Conservation (phyloP, 2,329 filamentous ascomycete species). For the Verruconis gallopava region DNA sequence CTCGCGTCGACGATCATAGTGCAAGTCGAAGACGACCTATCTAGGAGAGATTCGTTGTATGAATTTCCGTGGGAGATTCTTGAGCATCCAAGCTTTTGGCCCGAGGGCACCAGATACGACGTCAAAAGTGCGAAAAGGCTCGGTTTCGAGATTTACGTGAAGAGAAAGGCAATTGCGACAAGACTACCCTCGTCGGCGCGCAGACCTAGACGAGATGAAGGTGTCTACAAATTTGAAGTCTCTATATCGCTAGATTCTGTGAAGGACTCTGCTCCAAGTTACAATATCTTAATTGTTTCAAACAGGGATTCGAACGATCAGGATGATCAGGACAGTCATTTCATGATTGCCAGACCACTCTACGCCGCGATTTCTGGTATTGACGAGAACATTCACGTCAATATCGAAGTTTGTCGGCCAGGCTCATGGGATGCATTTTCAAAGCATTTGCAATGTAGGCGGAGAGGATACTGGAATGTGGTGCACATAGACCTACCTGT, state of each 20-base stretch:
- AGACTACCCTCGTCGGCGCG: neutral
- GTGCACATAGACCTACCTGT: neutral
- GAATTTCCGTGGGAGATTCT: neutral
- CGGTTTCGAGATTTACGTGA: neutral
- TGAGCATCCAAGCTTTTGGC: neutral
- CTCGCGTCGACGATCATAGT: neutral
- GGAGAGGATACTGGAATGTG: neutral
- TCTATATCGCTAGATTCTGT: neutral
- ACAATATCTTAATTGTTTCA: neutral
- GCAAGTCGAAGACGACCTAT: neutral
- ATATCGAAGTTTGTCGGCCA: neutral
- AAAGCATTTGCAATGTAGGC: neutral
- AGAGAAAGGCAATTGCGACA: neutral
- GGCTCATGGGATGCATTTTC: neutral
- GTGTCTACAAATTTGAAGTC: constrained; percentile 1
- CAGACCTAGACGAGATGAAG: neutral
- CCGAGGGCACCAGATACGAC: neutral
- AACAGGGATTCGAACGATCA: neutral
- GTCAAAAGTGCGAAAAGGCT: neutral
- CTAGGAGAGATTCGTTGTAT: neutral
- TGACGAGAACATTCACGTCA: neutral
- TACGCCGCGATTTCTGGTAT: neutral
- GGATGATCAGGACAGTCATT: neutral
- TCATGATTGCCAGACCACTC: neutral
- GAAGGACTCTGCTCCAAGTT: neutral